A percentile compares a stretch with the other conserved stretches of the same genome.
Evolutionary conservation across 2,329 filamentous ascomycete species (phyloP).

Genomic region (Periconia macrospinosa): DNA sequence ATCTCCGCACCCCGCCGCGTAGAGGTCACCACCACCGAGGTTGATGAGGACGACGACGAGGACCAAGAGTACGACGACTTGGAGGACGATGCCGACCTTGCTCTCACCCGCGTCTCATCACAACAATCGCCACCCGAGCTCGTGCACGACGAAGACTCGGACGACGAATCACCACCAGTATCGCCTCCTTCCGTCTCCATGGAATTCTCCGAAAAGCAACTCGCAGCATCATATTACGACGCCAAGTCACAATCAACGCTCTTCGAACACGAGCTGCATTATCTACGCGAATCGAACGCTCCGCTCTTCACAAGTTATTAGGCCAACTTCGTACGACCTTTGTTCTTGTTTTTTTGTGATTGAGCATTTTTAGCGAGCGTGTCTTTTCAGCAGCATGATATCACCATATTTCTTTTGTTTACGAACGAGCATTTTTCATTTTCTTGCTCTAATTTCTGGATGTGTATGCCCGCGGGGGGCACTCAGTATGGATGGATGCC

Average conservation of each 20-base stretch:
- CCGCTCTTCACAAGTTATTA: conserved; percentile 47
- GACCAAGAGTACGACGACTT: conserved; percentile 53
- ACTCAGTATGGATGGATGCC: not conserved
- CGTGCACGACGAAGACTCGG: conserved; percentile 52
- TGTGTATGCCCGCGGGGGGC: not conserved
- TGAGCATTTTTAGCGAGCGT: conserved; percentile 42
- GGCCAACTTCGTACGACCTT: conserved; percentile 30
- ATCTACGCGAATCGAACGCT: conserved; percentile 45
- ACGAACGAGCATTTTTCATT: conserved; percentile 1
- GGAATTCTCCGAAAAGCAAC: conserved; percentile 52
- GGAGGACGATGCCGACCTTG: conserved; percentile 50
- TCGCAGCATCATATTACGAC: conserved; percentile 50
- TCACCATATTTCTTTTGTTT: conserved; percentile 21
- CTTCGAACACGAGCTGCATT: conserved; percentile 41
- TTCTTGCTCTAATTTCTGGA: not conserved
- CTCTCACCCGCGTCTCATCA: conserved; percentile 49
- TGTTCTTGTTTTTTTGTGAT: conserved; percentile 34
- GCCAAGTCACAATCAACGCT: conserved; percentile 40
- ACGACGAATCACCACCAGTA: conserved; percentile 52
- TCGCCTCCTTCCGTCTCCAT: conserved; percentile 50
- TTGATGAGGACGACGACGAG: conserved; percentile 43
- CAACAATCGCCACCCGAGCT: conserved; percentile 53
- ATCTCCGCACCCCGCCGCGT: conserved; percentile 46
- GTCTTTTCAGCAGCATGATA: conserved; percentile 37
- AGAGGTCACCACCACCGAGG: conserved; percentile 47